Evolutionary conservation across 2,329 filamentous ascomycete genomes (phyloP), one percentile per base, ranked within the genome.

Genomic region (Ceratocystis harringtonii): DNA sequence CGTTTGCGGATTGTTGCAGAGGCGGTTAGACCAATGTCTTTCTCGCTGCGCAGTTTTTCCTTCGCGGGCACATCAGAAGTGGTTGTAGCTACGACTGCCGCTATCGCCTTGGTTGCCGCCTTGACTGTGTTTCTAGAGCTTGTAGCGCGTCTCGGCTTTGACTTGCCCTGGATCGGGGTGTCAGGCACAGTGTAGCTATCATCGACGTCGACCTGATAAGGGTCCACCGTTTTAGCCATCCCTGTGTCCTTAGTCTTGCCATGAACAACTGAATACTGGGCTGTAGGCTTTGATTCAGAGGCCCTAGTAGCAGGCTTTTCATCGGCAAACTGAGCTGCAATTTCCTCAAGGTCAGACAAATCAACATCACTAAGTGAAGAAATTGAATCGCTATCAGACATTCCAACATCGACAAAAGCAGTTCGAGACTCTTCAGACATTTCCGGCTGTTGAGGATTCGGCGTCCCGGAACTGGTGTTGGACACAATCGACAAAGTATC

Each of bases 121-220:
- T 66, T 70, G 36, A 1, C 45, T 22, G 17, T 48, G 28, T 63
- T 64, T 61, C 67, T 68, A 45, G 64, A 64, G 6, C 19, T 45
- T 52, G 61, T 8, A 41, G 64, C 62, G 32, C 66, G 50, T 15
- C 61, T 60, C 62, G 50, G 68, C 66, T 64, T 64, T 25, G 55
- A 45, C 17, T 66, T 67, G 48, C 44, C 61, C n/a, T 66, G 65
- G 0, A 66, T 61, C 50, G 71, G 65, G 10, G 69, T 69, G n/a
- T 70, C 68, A 44, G 68, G 70, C 12, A 71, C 70, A 12, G 61
- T 28, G 55, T 69, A 67, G 30, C 66, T 61, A 44, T 65, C 19
- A 10, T 55, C 41, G 17, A 57, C 44, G 28, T 66, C 22, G 15
- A 61, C 52, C 48, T 52, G 65, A 64, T 15, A 41, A 19, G 52